Base-by-base conservation (phyloP, 768 basidiomycete species). In the Leucogyrophana mollusca region DNA sequence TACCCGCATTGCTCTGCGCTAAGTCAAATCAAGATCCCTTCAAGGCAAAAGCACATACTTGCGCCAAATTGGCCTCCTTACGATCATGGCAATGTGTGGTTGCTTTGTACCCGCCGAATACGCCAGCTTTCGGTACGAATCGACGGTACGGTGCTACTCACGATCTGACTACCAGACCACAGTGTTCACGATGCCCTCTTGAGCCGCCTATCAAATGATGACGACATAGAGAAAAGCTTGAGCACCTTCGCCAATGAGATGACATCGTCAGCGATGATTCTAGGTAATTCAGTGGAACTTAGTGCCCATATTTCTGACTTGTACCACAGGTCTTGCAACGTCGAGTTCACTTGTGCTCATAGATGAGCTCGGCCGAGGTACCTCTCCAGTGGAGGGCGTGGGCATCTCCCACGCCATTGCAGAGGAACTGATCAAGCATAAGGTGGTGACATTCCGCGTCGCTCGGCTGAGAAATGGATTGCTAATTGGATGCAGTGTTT, bases 191-290 rank as follows among this genome's bases (percentile, higher is more conserved):
- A 95, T 51, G 77, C 85, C 0, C 73, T 98, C 4, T 75, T 98
- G 20, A 87, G 85, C 1, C 82, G 95, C 2, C 71, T 99, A 14
- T 95, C 92, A 1, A 97, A 98, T 55, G 94, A 98, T 53, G 94
- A 97, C 57, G 86, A 92, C 55, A 77, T 94, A 59, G 92, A 95
- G 64, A 87, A 83, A 58, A 88, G 78, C 35, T 64, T 98, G 20
- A 96, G 94, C 54, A 97, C 96, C 0, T 99, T 99, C 67, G 92
- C 93, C 1, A 85, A 81, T 52, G 95, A 99, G 67, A 97, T 99
- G 91, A 82, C 87, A 1, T 83, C 89, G 2, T 85, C 85, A 20
- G 88, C 92, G 1, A 93, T 94, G 89, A 93, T 97, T 44, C 69
- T 95, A 37, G 87, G 92, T 83, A 49, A 43, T 63, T 35, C 6